phyloP scores from a whole-genome alignment of 2,329 filamentous ascomycete species.

The Pseudogymnoascus sp. region DNA sequence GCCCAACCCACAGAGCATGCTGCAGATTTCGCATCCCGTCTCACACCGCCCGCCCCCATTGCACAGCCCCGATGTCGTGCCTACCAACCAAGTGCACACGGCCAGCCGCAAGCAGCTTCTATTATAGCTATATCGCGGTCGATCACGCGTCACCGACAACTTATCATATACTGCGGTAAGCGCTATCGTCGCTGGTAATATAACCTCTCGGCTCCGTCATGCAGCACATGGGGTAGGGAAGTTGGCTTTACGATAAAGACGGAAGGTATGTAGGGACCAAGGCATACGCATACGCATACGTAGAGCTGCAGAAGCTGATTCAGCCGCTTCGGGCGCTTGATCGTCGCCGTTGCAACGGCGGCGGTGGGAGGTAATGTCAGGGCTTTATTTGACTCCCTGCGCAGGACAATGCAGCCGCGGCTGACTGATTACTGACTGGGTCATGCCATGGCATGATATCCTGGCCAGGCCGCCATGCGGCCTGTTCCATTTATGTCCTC shows the following conservation, averaged over 20 bases:
- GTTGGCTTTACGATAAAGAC: not conserved
- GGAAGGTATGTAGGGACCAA: not conserved
- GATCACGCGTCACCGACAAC: not conserved
- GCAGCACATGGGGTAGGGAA: not conserved
- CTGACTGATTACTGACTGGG: not conserved
- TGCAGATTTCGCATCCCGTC: not conserved
- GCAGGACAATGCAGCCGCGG: not conserved
- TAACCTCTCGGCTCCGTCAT: not conserved
- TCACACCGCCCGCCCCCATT: not conserved
- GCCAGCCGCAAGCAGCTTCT: not conserved
- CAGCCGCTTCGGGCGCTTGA: not conserved
- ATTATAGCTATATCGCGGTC: not conserved
- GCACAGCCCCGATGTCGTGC: not conserved
- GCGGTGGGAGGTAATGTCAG: not conserved
- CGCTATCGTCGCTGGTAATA: not conserved
- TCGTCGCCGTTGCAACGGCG: not conserved
- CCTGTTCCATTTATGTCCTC: too few species aligned
- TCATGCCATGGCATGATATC: not conserved
- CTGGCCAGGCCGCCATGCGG: not conserved
- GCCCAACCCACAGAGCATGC: not conserved
- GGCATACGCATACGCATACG: not conserved
- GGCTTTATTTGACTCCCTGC: not conserved
- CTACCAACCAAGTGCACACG: not conserved
- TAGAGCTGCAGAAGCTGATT: not conserved
- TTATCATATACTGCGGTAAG: conserved; percentile 7